These are phyloP conservation scores for Oldenlandia corymbosa DNA, from an alignment of 257 asterid genomes.

Conservation along the genomic window DNA sequence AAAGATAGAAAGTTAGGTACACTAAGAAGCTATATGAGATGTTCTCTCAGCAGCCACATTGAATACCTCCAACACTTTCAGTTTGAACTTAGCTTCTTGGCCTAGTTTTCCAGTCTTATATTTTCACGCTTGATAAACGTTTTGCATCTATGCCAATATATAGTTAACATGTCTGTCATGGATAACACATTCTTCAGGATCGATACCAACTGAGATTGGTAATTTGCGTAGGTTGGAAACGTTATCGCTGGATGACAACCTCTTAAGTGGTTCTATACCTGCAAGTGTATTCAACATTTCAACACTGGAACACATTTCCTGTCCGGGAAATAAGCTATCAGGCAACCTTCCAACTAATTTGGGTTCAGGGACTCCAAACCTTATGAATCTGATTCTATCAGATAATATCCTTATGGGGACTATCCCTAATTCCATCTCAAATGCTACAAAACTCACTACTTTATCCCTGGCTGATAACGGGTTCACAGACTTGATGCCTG, in stretches of 20 bases:
- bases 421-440: background rate
- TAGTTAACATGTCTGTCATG: background rate
- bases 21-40: too few species aligned
- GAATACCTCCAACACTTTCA: too few species aligned
- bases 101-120: too few species aligned
- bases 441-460: background rate
- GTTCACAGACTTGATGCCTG: slow-evolving; percentile 6
- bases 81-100: too few species aligned
- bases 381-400: background rate
- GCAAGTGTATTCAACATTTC: background rate
- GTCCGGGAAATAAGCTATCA: background rate
- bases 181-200: background rate
- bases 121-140: too few species aligned
- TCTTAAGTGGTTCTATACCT: slow-evolving; percentile 2
- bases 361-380: background rate
- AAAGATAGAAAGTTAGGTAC: too few species aligned
- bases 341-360: slow-evolving; percentile 8
- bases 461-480: background rate
- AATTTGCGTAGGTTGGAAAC: background rate
- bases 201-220: background rate
- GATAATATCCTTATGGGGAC: background rate
- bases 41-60: too few species aligned
- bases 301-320: background rate
- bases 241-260: background rate
- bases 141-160: too few species aligned